Percentiles rank a stretch among this genome's conserved stretches.
phyloP scores from a whole-genome alignment of 768 basidiomycete species.

The Suillus decipiens region DNA sequence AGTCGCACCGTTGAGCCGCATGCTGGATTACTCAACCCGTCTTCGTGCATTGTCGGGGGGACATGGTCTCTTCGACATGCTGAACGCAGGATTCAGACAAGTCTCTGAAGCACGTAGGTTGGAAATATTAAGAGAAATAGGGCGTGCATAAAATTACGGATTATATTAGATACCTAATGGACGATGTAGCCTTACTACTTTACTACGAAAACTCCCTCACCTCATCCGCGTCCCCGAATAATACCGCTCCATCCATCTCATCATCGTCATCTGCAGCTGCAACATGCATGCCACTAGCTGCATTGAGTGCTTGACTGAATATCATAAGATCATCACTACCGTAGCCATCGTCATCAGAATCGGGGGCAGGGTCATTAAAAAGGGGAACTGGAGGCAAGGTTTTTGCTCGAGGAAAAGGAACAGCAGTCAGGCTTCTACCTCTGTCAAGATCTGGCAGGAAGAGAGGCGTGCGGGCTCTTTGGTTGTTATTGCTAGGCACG shows the following conservation, averaged over 20 bases:
- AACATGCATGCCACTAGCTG: slow-evolving; percentile 55
- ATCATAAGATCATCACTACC: slow-evolving; percentile 63
- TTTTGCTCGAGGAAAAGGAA: slow-evolving; percentile 29
- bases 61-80: slow-evolving; percentile 80
- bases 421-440: slow-evolving; percentile 42
- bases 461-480: slow-evolving; percentile 59
- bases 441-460: slow-evolving; percentile 69
- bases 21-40: slow-evolving; percentile 79
- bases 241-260: slow-evolving; percentile 69
- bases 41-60: slow-evolving; percentile 82
- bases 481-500: slow-evolving; percentile 23
- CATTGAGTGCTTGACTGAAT: slow-evolving; percentile 73
- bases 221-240: slow-evolving; percentile 87
- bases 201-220: slow-evolving; percentile 52
- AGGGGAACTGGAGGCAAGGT: slow-evolving; percentile 44
- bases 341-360: slow-evolving; percentile 33
- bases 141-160: slow-evolving; percentile 51
- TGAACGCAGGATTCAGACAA: slow-evolving; percentile 70
- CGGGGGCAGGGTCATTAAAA: slow-evolving; percentile 36
- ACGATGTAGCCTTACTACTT: slow-evolving; percentile 20
- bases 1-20: slow-evolving; percentile 74
- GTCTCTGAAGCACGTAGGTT: slow-evolving; percentile 61
- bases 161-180: slow-evolving; percentile 13
- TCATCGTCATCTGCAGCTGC: slow-evolving; percentile 73
- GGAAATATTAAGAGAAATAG: slow-evolving; percentile 80